Percentiles rank a stretch among this genome's conserved stretches.
These are phyloP conservation scores for Chrysopogon serrulatus DNA, from an alignment of 176 grass and related monocot genomes.

Conservation along the genomic window DNA sequence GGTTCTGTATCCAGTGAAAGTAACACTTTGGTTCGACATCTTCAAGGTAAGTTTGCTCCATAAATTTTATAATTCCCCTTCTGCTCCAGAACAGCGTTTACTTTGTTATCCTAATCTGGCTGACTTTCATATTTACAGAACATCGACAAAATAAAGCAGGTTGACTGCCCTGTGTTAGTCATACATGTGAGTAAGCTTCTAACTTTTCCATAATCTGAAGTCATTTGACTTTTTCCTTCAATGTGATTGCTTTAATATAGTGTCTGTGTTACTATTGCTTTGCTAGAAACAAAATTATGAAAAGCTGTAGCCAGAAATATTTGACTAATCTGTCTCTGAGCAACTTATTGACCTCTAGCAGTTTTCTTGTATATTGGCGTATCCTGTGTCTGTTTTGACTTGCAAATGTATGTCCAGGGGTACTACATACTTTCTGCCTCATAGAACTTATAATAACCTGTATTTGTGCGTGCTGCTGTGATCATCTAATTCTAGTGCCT, in stretches of 20 bases:
- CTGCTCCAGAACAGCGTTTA: background rate
- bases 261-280: background rate
- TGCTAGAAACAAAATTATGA: background rate
- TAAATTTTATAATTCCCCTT: slow-evolving; percentile 2
- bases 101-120: slow-evolving; percentile 5
- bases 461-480: background rate
- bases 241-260: background rate
- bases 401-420: background rate
- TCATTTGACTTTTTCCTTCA: background rate
- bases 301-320: background rate
- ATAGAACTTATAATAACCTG: no score
- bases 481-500: background rate
- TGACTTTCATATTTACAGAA: slow-evolving; percentile 55
- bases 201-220: background rate
- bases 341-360: background rate
- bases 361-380: background rate
- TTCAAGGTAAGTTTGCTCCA: slow-evolving; percentile 69
- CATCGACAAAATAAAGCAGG: slow-evolving; percentile 95
- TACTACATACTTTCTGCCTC: background rate
- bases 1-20: slow-evolving; percentile 91
- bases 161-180: slow-evolving; percentile 85
- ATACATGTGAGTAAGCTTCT: slow-evolving; percentile 80
- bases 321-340: background rate
- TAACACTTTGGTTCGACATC: slow-evolving; percentile 98
- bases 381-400: background rate